phyloP scores from a whole-genome alignment of 306 rosid genomes.

The Casuarina glauca region DNA sequence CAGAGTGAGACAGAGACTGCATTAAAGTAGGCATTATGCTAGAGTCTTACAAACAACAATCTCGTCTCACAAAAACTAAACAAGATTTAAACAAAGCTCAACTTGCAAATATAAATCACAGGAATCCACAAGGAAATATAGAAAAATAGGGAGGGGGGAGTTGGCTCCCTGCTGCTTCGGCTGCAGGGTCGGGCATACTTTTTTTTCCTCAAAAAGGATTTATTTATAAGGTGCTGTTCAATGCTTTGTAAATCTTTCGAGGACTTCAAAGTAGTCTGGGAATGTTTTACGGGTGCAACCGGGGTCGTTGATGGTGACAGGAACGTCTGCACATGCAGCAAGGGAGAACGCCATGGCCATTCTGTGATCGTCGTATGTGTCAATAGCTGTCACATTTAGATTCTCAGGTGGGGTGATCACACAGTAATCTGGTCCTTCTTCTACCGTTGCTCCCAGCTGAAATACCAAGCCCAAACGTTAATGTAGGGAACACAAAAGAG shows the following conservation, averaged over 20 bases:
- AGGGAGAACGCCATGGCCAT: constrained; percentile 99
- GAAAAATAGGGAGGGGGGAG: constrained; percentile 15
- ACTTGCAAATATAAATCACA: constrained; percentile 18
- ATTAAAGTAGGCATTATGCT: constrained; percentile 16
- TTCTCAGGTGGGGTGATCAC: constrained; percentile 94
- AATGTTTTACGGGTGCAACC: constrained; percentile 97
- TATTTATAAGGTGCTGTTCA: constrained; percentile 37
- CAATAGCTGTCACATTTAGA: constrained; percentile 68
- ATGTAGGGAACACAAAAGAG: not conserved
- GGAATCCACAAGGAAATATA: constrained; percentile 13
- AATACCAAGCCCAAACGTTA: constrained; percentile 15
- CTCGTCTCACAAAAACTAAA: not conserved
- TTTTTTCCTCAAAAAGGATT: not conserved
- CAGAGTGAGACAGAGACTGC: not conserved
- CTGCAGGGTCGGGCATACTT: constrained; percentile 1
- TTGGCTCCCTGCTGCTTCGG: constrained; percentile 27
- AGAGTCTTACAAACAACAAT: constrained; percentile 21
- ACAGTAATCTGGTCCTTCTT: constrained; percentile 97
- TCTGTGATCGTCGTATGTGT: constrained; percentile 97
- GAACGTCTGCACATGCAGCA: constrained; percentile 92
- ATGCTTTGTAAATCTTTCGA: constrained; percentile 66
- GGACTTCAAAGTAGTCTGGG: constrained; percentile 96
- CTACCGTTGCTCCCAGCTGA: constrained; percentile 96
- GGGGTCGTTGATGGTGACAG: constrained; percentile 95
- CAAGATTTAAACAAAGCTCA: not conserved